Conservation (phyloP, 257 asterid species). For the Salvia hispanica region DNA sequence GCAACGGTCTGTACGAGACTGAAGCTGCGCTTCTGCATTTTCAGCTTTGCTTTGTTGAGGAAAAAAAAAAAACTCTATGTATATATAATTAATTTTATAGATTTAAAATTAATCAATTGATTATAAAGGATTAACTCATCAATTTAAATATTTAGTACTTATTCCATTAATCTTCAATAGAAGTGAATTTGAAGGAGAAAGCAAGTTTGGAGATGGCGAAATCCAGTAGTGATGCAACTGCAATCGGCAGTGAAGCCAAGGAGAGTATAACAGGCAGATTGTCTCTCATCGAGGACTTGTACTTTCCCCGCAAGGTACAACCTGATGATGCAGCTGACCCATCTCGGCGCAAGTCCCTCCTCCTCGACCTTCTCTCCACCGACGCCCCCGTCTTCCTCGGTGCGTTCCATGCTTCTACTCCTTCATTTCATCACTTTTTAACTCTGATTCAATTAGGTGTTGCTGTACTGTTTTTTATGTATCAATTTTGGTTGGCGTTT, state of each 20-base stretch:
- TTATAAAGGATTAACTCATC: too few relatives aligned
- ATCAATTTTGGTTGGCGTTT: background rate
- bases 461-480: background rate
- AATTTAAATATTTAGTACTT: too few relatives aligned
- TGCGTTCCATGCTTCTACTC: conserved; percentile 22
- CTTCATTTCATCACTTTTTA: background rate
- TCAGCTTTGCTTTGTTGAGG: background rate
- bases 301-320: conserved; percentile 85
- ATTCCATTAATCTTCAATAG: background rate
- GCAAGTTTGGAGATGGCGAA: conserved; percentile 35
- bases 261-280: conserved; percentile 65
- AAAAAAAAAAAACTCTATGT: background rate
- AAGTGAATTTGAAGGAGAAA: background rate
- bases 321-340: conserved; percentile 62
- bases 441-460: background rate
- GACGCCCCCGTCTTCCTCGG: conserved; percentile 90
- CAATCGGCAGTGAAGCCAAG: conserved; percentile 50
- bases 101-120: too few relatives aligned
- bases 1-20: conserved; percentile 76
- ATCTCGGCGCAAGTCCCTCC: conserved; percentile 69
- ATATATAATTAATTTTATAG: background rate
- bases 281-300: conserved; percentile 71
- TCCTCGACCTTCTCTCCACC: conserved; percentile 70
- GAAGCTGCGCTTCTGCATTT: conserved; percentile 71
- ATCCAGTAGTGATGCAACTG: conserved; percentile 19